Percentiles rank a stretch among this genome's conserved stretches.
Conservation (phyloP, 768 basidiomycete genomes). For the Lactarius vividus region DNA sequence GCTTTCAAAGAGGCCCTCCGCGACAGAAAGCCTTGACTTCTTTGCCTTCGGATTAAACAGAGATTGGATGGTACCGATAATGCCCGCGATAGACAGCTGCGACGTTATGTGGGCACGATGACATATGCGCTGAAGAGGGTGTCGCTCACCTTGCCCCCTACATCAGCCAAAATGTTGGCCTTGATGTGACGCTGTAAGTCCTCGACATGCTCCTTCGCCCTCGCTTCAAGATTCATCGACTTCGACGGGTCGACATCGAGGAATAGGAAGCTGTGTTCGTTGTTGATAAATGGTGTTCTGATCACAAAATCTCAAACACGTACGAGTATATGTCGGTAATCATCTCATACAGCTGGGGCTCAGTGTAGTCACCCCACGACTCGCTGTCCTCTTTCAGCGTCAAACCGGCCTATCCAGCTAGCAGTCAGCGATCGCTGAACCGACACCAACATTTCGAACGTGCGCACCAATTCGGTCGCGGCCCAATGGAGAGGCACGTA, state of each 20-base stretch:
- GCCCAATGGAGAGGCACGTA: constrained; percentile 67
- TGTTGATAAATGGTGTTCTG: not conserved
- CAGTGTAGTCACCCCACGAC: constrained; percentile 57
- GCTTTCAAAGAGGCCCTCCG: constrained; percentile 53
- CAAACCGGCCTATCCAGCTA: constrained; percentile 58
- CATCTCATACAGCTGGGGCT: constrained; percentile 57
- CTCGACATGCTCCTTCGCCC: constrained; percentile 51
- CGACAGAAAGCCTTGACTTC: constrained; percentile 44
- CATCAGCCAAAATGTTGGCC: constrained; percentile 41
- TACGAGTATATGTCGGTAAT: constrained; percentile 72
- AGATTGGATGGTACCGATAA: constrained; percentile 47
- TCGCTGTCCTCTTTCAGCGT: constrained; percentile 56
- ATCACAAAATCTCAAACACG: constrained; percentile 29
- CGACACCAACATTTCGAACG: not conserved
- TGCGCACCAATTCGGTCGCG: constrained; percentile 62
- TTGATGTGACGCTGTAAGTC: constrained; percentile 59
- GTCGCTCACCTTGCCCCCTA: constrained; percentile 43
- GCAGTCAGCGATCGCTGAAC: not conserved
- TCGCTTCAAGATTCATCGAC: constrained; percentile 52
- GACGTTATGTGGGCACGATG: not conserved
- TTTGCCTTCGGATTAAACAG: constrained; percentile 48
- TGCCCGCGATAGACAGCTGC: constrained; percentile 37
- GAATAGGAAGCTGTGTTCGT: constrained; percentile 61
- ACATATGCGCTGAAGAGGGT: not conserved
- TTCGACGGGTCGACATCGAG: constrained; percentile 62